phyloP scores from a whole-genome alignment of 805 yeast species.

The Monosporozyma unispora region DNA sequence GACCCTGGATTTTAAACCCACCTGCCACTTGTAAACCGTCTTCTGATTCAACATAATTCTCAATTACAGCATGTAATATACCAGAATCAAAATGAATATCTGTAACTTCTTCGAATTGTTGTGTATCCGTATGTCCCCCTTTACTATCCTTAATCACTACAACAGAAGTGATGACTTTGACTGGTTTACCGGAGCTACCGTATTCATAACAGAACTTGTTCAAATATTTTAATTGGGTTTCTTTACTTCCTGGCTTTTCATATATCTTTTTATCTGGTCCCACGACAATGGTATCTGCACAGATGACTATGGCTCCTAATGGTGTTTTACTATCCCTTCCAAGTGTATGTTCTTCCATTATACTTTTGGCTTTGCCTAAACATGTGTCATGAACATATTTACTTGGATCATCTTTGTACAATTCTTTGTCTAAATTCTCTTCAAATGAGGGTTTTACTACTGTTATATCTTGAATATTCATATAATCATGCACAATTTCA shows the following conservation, averaged over 20 bases:
- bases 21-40: constrained; percentile 87
- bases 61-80: constrained; percentile 46
- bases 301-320: constrained; percentile 30
- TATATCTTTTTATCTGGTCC: constrained; percentile 49
- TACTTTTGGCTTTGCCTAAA: constrained; percentile 53
- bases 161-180: constrained; percentile 48
- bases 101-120: constrained; percentile 35
- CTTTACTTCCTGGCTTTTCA: constrained; percentile 69
- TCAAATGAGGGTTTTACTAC: constrained; percentile 61
- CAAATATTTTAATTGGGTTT: constrained; percentile 43
- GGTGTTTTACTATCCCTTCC: constrained; percentile 2
- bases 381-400: constrained; percentile 68
- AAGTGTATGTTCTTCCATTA: constrained; percentile 35
- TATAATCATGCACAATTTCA: constrained; percentile 51
- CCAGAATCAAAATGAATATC: constrained; percentile 33
- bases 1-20: constrained; percentile 78
- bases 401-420: constrained; percentile 13
- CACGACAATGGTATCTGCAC: constrained; percentile 76
- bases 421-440: constrained; percentile 59
- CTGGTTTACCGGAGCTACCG: constrained; percentile 28
- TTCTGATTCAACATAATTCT: constrained; percentile 52
- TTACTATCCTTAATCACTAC: constrained; percentile 14
- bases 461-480: constrained; percentile 40
- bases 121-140: not conserved
- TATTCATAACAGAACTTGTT: constrained; percentile 37